phyloP scores from a whole-genome alignment of 2,329 filamentous ascomycete genomes.

The Ascochyta viciae-villosae region DNA sequence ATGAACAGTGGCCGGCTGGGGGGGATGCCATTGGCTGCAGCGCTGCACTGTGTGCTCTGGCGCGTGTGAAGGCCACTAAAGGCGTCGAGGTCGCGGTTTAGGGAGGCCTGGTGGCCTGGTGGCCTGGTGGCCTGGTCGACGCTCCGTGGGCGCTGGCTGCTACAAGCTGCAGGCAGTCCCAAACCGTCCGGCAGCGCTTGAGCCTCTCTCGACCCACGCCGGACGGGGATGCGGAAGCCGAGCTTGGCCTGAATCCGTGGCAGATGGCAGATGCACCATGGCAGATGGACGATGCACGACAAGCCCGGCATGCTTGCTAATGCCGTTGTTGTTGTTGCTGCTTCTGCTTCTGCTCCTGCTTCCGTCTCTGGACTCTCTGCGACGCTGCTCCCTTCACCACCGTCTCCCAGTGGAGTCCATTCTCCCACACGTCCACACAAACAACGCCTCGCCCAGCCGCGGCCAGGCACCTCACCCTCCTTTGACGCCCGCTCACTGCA shows the following conservation, averaged over 20 bases:
- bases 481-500: background rate
- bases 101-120: background rate
- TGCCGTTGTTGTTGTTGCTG: too few species aligned
- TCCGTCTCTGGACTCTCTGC: slow-evolving; percentile 22
- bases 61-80: slow-evolving; percentile 10
- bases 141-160: background rate
- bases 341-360: background rate
- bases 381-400: slow-evolving; percentile 28
- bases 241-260: slow-evolving; percentile 5
- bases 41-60: background rate
- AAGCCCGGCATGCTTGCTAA: background rate
- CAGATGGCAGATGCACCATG: background rate
- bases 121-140: background rate
- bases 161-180: slow-evolving; percentile 3
- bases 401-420: slow-evolving; percentile 17
- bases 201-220: slow-evolving; percentile 11
- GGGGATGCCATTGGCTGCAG: background rate
- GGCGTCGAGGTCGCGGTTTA: background rate
- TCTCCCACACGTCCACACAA: background rate
- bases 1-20: background rate
- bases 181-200: slow-evolving; percentile 12
- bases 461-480: slow-evolving; percentile 3
- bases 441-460: slow-evolving; percentile 4
- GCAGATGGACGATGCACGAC: background rate
- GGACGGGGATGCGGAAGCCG: slow-evolving; percentile 20